phyloP scores from a whole-genome alignment of 31 red algal genomes.

The Endocladia muricata region DNA sequence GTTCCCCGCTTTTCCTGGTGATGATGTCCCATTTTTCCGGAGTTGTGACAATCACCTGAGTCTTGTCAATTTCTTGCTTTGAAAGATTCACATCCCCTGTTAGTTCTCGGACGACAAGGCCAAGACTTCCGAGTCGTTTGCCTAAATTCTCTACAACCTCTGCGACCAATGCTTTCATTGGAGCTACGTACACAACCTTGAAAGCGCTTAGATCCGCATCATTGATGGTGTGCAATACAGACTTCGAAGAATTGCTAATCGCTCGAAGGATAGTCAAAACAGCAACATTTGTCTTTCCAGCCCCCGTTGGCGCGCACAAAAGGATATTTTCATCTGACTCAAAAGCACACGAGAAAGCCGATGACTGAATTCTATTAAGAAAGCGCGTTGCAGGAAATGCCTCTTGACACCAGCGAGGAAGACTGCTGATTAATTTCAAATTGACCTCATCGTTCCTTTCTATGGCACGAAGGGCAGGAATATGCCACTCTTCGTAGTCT shows the following conservation, averaged over 20 bases:
- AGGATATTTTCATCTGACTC: constrained; percentile 88
- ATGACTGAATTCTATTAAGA: constrained; percentile 84
- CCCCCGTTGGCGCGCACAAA: constrained; percentile 93
- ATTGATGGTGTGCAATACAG: neutral
- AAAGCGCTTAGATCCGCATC: constrained; percentile 57
- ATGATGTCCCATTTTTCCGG: constrained; percentile 99
- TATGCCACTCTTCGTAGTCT: constrained; percentile 82
- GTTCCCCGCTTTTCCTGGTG: constrained; percentile 82
- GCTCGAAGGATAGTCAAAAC: constrained; percentile 75
- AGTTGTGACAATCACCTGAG: constrained; percentile 94
- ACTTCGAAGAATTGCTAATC: constrained; percentile 8
- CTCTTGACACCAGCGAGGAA: constrained; percentile 67
- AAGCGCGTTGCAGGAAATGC: constrained; percentile 69
- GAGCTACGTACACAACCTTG: constrained; percentile 95
- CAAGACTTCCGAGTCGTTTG: constrained; percentile 39
- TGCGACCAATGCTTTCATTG: constrained; percentile 95
- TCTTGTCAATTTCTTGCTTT: constrained; percentile 56
- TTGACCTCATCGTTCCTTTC: neutral
- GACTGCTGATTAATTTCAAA: constrained; percentile 39
- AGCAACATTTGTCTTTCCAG: constrained; percentile 97
- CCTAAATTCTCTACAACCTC: constrained; percentile 88
- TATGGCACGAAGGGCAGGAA: constrained; percentile 49
- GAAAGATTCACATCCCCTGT: constrained; percentile 90
- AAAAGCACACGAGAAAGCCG: constrained; percentile 70
- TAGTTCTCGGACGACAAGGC: constrained; percentile 79